These are phyloP conservation scores for Pyrus pyrifolia DNA, from an alignment of 306 rosid genomes.

Conservation along the genomic window DNA sequence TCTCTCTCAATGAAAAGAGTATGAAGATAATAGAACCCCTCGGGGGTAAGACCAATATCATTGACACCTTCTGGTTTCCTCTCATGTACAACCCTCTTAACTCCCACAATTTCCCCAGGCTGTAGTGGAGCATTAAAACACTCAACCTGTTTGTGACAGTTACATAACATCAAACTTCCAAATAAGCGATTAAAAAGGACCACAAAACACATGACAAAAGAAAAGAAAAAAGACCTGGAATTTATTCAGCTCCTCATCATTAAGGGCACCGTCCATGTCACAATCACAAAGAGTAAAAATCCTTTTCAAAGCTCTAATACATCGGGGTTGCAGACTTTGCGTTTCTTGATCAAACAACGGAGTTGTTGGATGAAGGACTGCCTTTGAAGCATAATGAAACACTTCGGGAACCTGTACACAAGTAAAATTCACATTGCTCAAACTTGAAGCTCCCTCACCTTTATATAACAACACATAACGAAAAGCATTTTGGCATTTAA, in stretches of 20 bases:
- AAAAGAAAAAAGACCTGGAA: conserved; percentile 68
- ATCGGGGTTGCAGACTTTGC: conserved; percentile 53
- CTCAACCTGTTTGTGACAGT: conserved; percentile 42
- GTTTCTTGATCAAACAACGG: conserved; percentile 81
- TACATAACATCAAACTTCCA: conserved; percentile 17
- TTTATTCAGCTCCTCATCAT: conserved; percentile 71
- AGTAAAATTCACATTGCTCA: conserved; percentile 15
- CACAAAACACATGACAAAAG: background rate
- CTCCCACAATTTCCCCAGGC: conserved; percentile 52
- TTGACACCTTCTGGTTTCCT: conserved; percentile 71
- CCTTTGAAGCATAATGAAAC: conserved; percentile 84
- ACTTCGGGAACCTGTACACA: conserved; percentile 74
- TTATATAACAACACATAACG: background rate
- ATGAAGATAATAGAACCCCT: conserved; percentile 71
- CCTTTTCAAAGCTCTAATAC: conserved; percentile 80
- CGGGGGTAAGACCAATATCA: conserved; percentile 69
- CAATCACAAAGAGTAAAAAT: conserved; percentile 74
- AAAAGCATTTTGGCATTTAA: background rate
- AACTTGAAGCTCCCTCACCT: background rate
- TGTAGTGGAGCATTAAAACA: conserved; percentile 78
- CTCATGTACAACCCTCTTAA: conserved; percentile 71
- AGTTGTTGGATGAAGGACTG: conserved; percentile 75
- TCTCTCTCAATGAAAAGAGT: conserved; percentile 67
- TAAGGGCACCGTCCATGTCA: conserved; percentile 93
- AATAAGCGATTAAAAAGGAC: conserved; percentile 1